Evolutionary conservation across 768 basidiomycete genomes (phyloP), one percentile per base, ranked within the genome.

Genomic region (Suillus subluteus): DNA sequence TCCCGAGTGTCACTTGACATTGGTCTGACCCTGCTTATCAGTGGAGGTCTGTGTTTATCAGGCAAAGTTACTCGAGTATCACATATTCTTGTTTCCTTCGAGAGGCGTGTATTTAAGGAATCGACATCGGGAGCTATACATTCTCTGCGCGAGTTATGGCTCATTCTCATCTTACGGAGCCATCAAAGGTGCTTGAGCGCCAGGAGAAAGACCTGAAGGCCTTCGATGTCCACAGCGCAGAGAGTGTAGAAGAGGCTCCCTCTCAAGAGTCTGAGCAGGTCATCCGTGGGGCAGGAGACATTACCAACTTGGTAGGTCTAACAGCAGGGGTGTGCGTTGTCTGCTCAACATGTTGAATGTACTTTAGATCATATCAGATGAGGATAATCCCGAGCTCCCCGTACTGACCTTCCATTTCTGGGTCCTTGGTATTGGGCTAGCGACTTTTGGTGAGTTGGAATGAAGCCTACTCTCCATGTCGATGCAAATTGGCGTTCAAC

Each of bases 361-460:
- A 9, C 26, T 37, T 13, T 18, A 84, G 84, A 80, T 86, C 65
- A 78, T 86, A 55, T 83, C 84, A 2, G 75, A 81, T 2, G 75
- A 81, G 48, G 86, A 87, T 69, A 82, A 86, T 69, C 83, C 87
- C 0, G 76, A 77, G 0, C 76, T 85, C 0, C 83, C 83, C 1
- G 80, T 80, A 13, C 71, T 84, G 63, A 86, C 86, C 1, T 84
- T 86, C 72, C 81, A 85, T 9, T 75, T 80, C 3, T 69, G 83
- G 37, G 79, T 87, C 68, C 77, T 87, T 26, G 85, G 85, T 8
- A 65, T 80, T 40, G 85, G 85, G 6, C 71, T 86, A 30, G 82
- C 83, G 56, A 81, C 82, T 7, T 86, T 87, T 69, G 79, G 68
- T 68, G n/a, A n/a, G 56, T 52, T 6, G 9, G 5, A 26, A 41